A percentile compares a stretch with the other conserved stretches of the same genome.
These are phyloP conservation scores for Mycosphaerella sp. DNA, from an alignment of 2,329 filamentous ascomycete genomes.

Conservation along the genomic window DNA sequence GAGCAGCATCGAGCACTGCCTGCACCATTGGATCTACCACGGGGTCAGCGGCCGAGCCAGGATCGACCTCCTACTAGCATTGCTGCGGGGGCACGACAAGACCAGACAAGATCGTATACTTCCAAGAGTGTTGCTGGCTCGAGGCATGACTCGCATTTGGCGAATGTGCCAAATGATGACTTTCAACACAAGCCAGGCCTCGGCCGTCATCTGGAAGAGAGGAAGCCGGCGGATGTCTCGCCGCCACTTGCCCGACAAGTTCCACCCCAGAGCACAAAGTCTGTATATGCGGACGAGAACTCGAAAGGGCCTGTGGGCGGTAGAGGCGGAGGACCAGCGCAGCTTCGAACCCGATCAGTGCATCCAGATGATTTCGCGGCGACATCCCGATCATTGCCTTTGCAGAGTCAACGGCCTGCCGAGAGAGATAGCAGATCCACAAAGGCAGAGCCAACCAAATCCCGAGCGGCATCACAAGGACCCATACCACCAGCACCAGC, in stretches of 20 bases:
- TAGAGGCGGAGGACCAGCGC: neutral
- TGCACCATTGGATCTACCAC: slow-evolving; percentile 4
- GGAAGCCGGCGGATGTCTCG: neutral
- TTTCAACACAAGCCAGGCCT: slow-evolving; percentile 5
- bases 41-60: neutral
- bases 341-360: neutral
- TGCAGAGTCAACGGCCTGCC: neutral
- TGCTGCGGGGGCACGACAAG: neutral
- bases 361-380: slow-evolving; percentile 7
- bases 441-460: slow-evolving; percentile 4
- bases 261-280: neutral
- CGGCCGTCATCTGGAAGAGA: slow-evolving; percentile 6
- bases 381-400: neutral
- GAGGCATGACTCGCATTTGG: neutral
- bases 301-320: too few relatives aligned
- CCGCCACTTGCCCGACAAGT: neutral
- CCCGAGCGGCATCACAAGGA: slow-evolving; percentile 5
- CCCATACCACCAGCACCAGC: neutral
- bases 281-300: neutral
- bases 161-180: slow-evolving; percentile 1
- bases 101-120: slow-evolving; percentile 1
- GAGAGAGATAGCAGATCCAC: slow-evolving; percentile 7
- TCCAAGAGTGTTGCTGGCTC: slow-evolving; percentile 1
- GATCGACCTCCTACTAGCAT: slow-evolving; percentile 1
- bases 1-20: slow-evolving; percentile 4